Evolutionary conservation across 495 filamentous ascomycete genomes (phyloP).

Genomic region (Xylaria curta): DNA sequence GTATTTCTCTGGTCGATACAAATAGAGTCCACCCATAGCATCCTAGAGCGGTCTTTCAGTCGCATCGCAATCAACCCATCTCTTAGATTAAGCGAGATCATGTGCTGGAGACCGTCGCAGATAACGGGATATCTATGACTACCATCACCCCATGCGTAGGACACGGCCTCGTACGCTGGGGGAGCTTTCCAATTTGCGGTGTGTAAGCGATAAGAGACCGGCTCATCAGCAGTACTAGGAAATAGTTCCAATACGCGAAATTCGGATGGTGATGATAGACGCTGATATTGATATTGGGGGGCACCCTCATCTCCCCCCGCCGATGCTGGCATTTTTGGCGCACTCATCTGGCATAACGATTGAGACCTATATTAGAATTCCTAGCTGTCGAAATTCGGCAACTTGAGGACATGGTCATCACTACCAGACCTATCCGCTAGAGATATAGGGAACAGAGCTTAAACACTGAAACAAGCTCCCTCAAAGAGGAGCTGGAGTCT

Average conservation of each 20-base stretch:
- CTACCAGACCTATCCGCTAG: no score
- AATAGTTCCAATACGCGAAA: background rate
- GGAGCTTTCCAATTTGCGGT: background rate
- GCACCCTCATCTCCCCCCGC: background rate
- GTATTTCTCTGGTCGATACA: background rate
- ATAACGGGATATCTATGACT: background rate
- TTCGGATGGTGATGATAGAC: background rate
- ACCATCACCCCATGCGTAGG: background rate
- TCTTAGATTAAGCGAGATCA: background rate
- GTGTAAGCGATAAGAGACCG: background rate
- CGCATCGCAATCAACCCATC: background rate
- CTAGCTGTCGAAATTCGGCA: no score
- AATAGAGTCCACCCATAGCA: background rate
- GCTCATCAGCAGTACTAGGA: background rate
- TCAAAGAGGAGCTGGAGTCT: no score
- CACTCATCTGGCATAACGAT: background rate
- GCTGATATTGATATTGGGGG: background rate
- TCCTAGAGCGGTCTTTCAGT: background rate
- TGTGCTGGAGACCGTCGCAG: background rate
- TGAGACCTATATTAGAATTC: no score
- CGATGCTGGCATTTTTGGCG: background rate
- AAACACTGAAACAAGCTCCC: no score
- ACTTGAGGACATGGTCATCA: no score
- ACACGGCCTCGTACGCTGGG: background rate
- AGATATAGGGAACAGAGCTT: no score